Conservation (phyloP, 2,329 filamentous ascomycete species). For the Fusarium newnesense region DNA sequence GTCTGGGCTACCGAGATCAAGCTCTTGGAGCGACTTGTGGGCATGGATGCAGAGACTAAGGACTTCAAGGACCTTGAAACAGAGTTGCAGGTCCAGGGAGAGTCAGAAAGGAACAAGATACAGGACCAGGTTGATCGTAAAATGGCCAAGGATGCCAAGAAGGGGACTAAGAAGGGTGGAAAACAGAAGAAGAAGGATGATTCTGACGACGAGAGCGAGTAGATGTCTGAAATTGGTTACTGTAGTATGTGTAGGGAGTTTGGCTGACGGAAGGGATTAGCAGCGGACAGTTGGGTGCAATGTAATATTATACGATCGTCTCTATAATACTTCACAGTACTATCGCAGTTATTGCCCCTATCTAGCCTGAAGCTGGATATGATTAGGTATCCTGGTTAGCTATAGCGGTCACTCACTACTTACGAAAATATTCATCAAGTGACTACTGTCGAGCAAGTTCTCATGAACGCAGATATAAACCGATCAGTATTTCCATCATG, state of each 20-base stretch:
- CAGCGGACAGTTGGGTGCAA: not conserved
- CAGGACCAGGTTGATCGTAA: slow-evolving; percentile 84
- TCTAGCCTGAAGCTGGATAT: not conserved
- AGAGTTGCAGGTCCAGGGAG: slow-evolving; percentile 74
- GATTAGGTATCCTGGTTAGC: not conserved
- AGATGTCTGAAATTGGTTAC: not conserved
- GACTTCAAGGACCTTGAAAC: slow-evolving; percentile 76
- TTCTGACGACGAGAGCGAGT: slow-evolving; percentile 50
- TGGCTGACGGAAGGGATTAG: not conserved
- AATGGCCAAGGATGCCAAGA: slow-evolving; percentile 65
- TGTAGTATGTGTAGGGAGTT: not conserved
- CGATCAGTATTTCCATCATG: not conserved
- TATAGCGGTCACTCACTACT: not conserved
- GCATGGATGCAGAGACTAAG: slow-evolving; percentile 79
- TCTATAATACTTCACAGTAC: not conserved
- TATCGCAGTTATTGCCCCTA: not conserved
- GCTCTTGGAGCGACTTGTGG: slow-evolving; percentile 87
- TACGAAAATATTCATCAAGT: not conserved
- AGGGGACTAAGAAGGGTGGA: slow-evolving; percentile 41
- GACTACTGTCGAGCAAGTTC: not conserved
- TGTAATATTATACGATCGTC: not conserved
- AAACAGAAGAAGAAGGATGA: slow-evolving; percentile 53
- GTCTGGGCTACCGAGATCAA: slow-evolving; percentile 97
- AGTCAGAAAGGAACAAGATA: slow-evolving; percentile 76
- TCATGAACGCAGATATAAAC: not conserved